Conservation (phyloP, 805 yeast genomes). For the Wickerhamiella siamensis region DNA sequence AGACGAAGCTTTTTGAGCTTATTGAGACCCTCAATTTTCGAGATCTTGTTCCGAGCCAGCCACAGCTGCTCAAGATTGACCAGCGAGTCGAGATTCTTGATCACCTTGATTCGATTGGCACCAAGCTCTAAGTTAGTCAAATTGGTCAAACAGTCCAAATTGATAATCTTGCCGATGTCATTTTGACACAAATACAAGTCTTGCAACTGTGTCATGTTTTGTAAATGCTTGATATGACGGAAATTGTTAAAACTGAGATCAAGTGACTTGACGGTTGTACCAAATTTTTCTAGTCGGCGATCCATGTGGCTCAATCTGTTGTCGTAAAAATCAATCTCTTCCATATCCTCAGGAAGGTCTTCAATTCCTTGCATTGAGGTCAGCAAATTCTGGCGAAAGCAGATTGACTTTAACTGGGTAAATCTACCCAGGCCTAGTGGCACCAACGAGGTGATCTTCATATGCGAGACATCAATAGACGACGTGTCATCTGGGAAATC, state of each 20-base stretch:
- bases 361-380: slow-evolving; percentile 63
- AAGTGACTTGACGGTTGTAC: slow-evolving; percentile 34
- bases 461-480: slow-evolving; percentile 43
- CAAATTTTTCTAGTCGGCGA: slow-evolving; percentile 48
- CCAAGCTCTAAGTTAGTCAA: slow-evolving; percentile 74
- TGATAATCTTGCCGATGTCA: slow-evolving; percentile 58
- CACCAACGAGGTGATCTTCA: slow-evolving; percentile 37
- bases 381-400: slow-evolving; percentile 72
- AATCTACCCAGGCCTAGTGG: slow-evolving; percentile 37
- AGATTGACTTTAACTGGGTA: slow-evolving; percentile 40
- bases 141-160: slow-evolving; percentile 40
- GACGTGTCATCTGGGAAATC: slow-evolving; percentile 35
- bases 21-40: slow-evolving; percentile 46
- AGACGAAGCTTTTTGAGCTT: slow-evolving; percentile 50
- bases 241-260: slow-evolving; percentile 87
- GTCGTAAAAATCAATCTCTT: slow-evolving; percentile 80
- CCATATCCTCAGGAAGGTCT: slow-evolving; percentile 39
- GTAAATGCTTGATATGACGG: slow-evolving; percentile 68
- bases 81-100: slow-evolving; percentile 42
- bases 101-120: slow-evolving; percentile 55
- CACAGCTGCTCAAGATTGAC: slow-evolving; percentile 58
- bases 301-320: slow-evolving; percentile 73
- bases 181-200: slow-evolving; percentile 81
- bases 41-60: slow-evolving; percentile 80
- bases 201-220: slow-evolving; percentile 43